Percentiles rank a stretch among this genome's conserved stretches.
phyloP scores from a whole-genome alignment of 2,329 filamentous ascomycete genomes.

The Venturia effusa region DNA sequence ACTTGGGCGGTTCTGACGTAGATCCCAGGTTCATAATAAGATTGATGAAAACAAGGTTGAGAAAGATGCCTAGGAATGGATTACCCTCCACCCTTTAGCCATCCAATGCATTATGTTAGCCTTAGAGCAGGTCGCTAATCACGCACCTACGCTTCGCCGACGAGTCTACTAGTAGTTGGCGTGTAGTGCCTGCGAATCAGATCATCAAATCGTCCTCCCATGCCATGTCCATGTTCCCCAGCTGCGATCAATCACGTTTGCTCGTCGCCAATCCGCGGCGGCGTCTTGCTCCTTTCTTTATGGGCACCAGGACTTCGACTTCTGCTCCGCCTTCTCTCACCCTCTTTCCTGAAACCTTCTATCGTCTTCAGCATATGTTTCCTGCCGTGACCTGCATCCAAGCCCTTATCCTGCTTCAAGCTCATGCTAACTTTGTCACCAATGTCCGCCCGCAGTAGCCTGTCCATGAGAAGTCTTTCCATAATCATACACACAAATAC shows the following conservation, averaged over 20 bases:
- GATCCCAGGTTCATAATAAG: not conserved
- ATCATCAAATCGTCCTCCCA: not conserved
- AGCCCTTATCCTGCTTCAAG: slow-evolving; percentile 63
- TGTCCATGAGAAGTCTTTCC: slow-evolving; percentile 81
- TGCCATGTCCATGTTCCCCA: not conserved
- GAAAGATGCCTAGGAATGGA: not conserved
- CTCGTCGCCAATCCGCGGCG: slow-evolving; percentile 28
- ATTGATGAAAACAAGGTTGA: not conserved
- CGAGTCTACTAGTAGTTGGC: not conserved
- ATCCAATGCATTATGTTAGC: not conserved
- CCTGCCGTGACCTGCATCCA: slow-evolving; percentile 68
- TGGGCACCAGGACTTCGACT: slow-evolving; percentile 15
- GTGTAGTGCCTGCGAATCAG: not conserved
- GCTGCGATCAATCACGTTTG: slow-evolving; percentile 13
- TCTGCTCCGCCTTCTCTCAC: slow-evolving; percentile 53
- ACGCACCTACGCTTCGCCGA: not conserved
- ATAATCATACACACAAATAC: slow-evolving; percentile 94
- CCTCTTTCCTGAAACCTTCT: slow-evolving; percentile 76
- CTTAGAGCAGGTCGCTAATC: not conserved
- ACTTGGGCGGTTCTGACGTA: not conserved
- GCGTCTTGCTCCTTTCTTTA: slow-evolving; percentile 17
- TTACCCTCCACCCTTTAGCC: not conserved
- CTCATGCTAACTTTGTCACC: slow-evolving; percentile 90
- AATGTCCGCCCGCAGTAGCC: slow-evolving; percentile 67
- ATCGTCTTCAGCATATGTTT: slow-evolving; percentile 91